Percentiles rank a stretch among this genome's conserved stretches.
Evolutionary conservation across 768 basidiomycete species (phyloP).

Genomic region (Pisolithus albus): DNA sequence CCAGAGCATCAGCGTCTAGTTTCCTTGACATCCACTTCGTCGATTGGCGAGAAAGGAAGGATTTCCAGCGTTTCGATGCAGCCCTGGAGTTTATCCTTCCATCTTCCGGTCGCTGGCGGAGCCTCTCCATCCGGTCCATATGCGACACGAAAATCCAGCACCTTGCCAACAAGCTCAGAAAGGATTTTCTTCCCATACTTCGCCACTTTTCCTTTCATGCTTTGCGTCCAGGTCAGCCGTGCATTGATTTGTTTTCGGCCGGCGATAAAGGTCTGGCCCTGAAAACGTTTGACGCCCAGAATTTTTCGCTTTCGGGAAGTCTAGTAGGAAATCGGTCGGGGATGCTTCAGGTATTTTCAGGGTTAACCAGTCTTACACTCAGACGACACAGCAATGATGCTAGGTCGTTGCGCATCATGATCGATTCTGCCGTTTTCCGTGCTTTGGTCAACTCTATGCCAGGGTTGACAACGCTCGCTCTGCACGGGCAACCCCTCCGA

Average conservation of each 20-base stretch:
- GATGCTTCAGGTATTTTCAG: slow-evolving; percentile 13
- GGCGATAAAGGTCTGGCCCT: slow-evolving; percentile 11
- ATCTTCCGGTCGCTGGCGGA: slow-evolving; percentile 23
- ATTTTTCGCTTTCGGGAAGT: slow-evolving; percentile 20
- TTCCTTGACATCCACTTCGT: slow-evolving; percentile 22
- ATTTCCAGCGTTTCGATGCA: slow-evolving; percentile 25
- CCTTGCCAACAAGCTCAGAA: slow-evolving; percentile 21
- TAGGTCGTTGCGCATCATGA: slow-evolving; percentile 23
- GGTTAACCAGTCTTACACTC: slow-evolving; percentile 20
- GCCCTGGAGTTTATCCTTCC: slow-evolving; percentile 21
- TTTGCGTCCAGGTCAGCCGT: slow-evolving; percentile 24
- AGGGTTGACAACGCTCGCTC: slow-evolving; percentile 18
- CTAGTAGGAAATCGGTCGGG: slow-evolving; percentile 9
- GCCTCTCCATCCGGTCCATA: slow-evolving; percentile 18
- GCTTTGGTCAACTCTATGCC: slow-evolving; percentile 19
- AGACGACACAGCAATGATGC: slow-evolving; percentile 23
- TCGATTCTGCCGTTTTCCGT: slow-evolving; percentile 21
- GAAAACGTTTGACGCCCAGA: slow-evolving; percentile 24
- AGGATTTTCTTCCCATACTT: slow-evolving; percentile 15
- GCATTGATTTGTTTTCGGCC: slow-evolving; percentile 20
- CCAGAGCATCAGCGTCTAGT: slow-evolving; percentile 18
- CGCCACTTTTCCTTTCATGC: slow-evolving; percentile 26
- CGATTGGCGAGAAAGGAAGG: slow-evolving; percentile 26
- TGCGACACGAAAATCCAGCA: slow-evolving; percentile 26
- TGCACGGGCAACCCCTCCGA: slow-evolving; percentile 24